Base-by-base conservation (phyloP, 2,329 filamentous ascomycete species). In the Elsinoe perseae region DNA sequence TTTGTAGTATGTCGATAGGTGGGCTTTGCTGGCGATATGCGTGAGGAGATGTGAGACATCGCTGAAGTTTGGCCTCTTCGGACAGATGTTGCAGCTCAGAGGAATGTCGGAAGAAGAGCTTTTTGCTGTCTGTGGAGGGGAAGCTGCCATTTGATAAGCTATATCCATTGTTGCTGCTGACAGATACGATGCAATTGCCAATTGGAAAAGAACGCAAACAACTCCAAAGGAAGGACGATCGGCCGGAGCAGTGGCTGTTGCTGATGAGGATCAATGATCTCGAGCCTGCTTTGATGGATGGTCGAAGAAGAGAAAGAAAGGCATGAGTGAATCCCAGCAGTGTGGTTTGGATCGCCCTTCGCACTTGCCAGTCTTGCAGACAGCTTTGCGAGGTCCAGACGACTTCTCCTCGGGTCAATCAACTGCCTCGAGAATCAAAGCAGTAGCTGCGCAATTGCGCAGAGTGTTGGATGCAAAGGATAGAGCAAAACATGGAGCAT, bases 11-110 rank as follows among this genome's bases (percentile, higher is more conserved):
- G 89, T 81, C 58, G 89, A 84, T 30, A 96, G 76, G 69, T 97
- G 92, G n/a, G 87, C 86, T 69, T 96, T 96, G 61, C 91, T 96
- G 58, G 87, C 83, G 60, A 96, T 82, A 68, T 97, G 92, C 10
- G 92, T 97, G 66, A 97, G 81, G 34, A 96, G 77, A 70, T 96
- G 92, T 30, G 91, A 95, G 43, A 90, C 78, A 70, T 97, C 92
- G 56, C 89, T 95, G 73, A 96, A 96, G 27, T 73, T 80, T 36
- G 89, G 88, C 59, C 80, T 80, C 62, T 85, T 88, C 32, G 87
- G 85, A 69, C 92, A 97, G 63, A 95, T 85, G 65, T 79, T 84
- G 80, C 92, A 97, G 63, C 82, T 74, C 50, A 96, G 81, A 57
- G 86, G 83, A 58, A 90, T 84, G 48, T 62, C 65, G 62, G 64